Conservation (phyloP, 441 rosid genomes). For the Adansonia gregorii region DNA sequence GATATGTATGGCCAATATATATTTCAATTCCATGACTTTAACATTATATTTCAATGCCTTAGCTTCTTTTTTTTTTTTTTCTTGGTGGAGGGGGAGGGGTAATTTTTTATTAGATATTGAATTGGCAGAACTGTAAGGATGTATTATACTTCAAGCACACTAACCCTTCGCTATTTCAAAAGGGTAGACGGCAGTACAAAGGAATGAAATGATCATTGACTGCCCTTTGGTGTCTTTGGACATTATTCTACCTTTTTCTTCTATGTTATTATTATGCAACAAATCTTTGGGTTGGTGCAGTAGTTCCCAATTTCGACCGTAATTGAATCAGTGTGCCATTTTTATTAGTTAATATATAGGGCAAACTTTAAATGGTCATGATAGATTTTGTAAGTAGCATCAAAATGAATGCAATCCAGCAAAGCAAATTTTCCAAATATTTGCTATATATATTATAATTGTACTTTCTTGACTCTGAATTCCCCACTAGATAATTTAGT, state of each 20-base stretch:
- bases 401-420: not conserved
- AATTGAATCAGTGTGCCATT: not conserved
- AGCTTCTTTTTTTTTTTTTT: not conserved
- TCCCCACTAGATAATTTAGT: not conserved
- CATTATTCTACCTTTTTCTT: too few relatives aligned
- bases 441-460: not conserved
- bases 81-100: not conserved
- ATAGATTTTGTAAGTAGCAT: not conserved
- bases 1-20: not conserved
- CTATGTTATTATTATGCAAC: not conserved
- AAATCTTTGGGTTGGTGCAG: not conserved
- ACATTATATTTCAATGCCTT: too few relatives aligned
- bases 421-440: not conserved
- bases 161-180: not conserved
- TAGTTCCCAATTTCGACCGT: not conserved
- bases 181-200: not conserved
- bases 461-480: not conserved
- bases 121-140: not conserved
- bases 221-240: not conserved
- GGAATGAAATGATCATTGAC: constrained; percentile 1
- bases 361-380: not conserved
- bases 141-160: not conserved
- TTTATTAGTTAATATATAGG: not conserved
- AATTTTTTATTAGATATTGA: not conserved
- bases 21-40: not conserved